Evolutionary conservation across 192 early-diverging fungal genomes (phyloP).

Genomic region (Entomortierella beljakovae): DNA sequence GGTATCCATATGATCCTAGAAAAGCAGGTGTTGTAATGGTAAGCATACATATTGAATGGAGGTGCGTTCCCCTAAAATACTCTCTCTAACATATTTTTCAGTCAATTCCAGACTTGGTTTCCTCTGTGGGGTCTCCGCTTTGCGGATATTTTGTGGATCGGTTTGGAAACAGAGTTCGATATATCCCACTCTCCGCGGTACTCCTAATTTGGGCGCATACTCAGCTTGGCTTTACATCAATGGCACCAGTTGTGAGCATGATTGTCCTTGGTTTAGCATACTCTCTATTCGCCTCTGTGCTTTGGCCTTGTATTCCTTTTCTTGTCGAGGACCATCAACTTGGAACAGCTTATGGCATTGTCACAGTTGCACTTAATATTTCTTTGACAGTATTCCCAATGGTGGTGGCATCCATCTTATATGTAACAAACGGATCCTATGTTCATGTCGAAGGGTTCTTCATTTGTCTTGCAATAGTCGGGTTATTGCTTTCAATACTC

Average conservation of each 20-base stretch:
- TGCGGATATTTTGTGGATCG: conserved; percentile 66
- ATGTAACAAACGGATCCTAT: conserved; percentile 36
- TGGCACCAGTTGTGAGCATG: conserved; percentile 61
- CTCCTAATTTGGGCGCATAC: conserved; percentile 62
- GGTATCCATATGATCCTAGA: conserved; percentile 62
- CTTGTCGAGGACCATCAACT: conserved; percentile 69
- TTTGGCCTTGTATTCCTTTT: conserved; percentile 78
- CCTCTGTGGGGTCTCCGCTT: conserved; percentile 68
- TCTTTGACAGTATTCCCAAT: conserved; percentile 69
- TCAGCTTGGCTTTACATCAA: conserved; percentile 57
- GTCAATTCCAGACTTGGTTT: conserved; percentile 73
- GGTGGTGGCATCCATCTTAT: conserved; percentile 65
- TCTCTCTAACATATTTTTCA: conserved; percentile 22
- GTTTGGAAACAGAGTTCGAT: conserved; percentile 60
- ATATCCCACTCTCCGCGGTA: conserved; percentile 59
- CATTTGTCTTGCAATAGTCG: conserved; percentile 24
- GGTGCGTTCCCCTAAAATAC: not conserved
- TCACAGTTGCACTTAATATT: conserved; percentile 70
- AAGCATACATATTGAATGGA: too few relatives aligned
- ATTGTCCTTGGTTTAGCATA: conserved; percentile 66
- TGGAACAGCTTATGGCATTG: conserved; percentile 74
- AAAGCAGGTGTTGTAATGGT: conserved; percentile 66
- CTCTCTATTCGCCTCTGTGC: conserved; percentile 66
- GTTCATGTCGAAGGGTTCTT: conserved; percentile 38
- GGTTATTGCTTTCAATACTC: conserved; percentile 16